Evolutionary conservation across 768 basidiomycete species (phyloP), one percentile per base, ranked within the genome.

Genomic region (Amanita subjunquillea): DNA sequence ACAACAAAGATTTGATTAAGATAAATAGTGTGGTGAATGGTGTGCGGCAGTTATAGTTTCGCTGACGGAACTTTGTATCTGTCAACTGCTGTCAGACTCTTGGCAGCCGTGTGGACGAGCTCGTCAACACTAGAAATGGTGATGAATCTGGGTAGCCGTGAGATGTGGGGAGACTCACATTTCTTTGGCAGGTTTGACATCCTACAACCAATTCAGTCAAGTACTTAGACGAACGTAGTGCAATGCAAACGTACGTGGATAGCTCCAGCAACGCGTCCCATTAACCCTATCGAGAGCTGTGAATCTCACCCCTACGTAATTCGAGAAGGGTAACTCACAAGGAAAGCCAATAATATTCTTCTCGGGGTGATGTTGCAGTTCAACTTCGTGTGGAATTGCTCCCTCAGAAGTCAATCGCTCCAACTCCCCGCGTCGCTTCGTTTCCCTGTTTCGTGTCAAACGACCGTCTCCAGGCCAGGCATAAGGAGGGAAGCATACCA

Each of bases 151-250:
- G 50, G 60, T n/a, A 63, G 41, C 25, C 46, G 4, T 8, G 36
- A 53, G 34, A 50, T 46, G 43, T 22, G 27, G 42, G 25, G 17
- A 38, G 22, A 69, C 82, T 65, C 59, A 87, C 86, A 94, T 94
- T 54, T 79, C 78, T 64, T 84, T 87, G 4, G 91, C 92, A 1
- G 90, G 83, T 62, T 88, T 85, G 62, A 94, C 80, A 41, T 91
- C 87, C 79, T 82, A 49, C 7, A 39, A 46, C 13, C 29, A 3
- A 6, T 32, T 41, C 38, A 45, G 20, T 29, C 13, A 17, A 23
- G 22, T 4, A 15, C 25, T 29, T 15, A 46, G 20, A 29, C 44
- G 23, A 29, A 15, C n/a, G 2, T 2, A 27, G 3, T 17, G 38
- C 27, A 40, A 27, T 15, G 38, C 22, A 20, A 27, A 68, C 76